Base-by-base conservation (phyloP, 352 stramenopile genomes). In the Globisporangium echinulatum region DNA sequence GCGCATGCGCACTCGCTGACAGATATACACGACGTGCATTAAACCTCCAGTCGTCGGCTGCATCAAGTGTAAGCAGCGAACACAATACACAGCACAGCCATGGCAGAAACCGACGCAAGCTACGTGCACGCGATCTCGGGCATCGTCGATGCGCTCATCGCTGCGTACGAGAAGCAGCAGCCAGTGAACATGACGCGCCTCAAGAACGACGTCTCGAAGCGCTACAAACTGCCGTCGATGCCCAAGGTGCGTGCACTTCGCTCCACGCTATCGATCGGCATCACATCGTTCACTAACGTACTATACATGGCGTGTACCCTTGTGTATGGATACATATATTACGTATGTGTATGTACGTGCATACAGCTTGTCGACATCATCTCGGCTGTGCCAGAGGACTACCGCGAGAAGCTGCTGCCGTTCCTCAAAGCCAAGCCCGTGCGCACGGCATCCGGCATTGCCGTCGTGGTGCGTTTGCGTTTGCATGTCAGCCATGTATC, bases 351-450 rank as follows among this genome's bases (percentile, higher is more conserved):
- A 4, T 56, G n/a, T 58, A 25, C 10, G 11, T 49, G 53, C 10
- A 33, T 57, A 13, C 52, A 85, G 71, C 82, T 98, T 49, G 88
- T 97, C 39, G 96, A 99, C 71, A 98, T 99, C 63, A 91, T 98
- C 51, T 92, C 95, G 49, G 93, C 92, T 13, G 88, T 99, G 39
- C 96, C 96, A 2, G 77, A 96, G 33, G 75, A 96, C 44, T 97
- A 98, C 75, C 86, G 89, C 50, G 75, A 91, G 19, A 92, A 94
- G 61, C 68, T 99, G 33, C 71, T 97, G 62, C 96, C 96, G 0
- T 93, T 86, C 58, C 77, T 99, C 52, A 96, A 97, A 64, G 92
- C 93, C 39, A 98, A 98, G 72, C 96, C 96, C 4, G 92, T 99
- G 25, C 88, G 96, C 52, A 98, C 94, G 1, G 96, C 96, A 10